Evolutionary conservation across 176 grass and related monocot genomes (phyloP).

Genomic region (Oryza glaberrima): DNA sequence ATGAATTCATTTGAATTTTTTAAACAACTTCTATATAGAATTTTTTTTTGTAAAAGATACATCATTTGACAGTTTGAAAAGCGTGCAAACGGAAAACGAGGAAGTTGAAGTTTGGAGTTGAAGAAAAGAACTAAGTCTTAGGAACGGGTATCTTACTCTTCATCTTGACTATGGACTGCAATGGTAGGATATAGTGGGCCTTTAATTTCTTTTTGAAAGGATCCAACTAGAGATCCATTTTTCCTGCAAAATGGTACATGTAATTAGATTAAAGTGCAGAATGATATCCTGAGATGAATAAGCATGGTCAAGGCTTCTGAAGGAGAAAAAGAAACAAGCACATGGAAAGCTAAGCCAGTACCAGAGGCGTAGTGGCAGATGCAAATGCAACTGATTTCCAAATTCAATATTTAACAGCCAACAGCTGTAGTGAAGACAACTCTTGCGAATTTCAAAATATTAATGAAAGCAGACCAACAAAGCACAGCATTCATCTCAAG

Average conservation of each 20-base stretch:
- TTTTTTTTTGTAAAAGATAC: too few relatives aligned
- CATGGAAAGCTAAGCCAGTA: constrained; percentile 21
- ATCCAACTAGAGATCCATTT: constrained; percentile 82
- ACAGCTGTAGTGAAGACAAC: background rate
- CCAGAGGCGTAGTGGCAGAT: background rate
- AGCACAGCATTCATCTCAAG: background rate
- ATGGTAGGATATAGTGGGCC: constrained; percentile 77
- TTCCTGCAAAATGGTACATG: constrained; percentile 57
- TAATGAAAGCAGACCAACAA: background rate
- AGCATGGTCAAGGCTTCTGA: background rate
- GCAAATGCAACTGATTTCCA: constrained; percentile 36
- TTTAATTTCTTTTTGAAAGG: constrained; percentile 78
- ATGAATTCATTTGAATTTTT: too few relatives aligned
- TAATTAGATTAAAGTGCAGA: constrained; percentile 19
- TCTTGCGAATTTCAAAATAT: background rate
- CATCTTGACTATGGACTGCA: constrained; percentile 90
- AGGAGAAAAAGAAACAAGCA: constrained; percentile 21
- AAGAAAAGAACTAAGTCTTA: background rate
- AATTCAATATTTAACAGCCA: constrained; percentile 11
- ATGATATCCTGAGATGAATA: constrained; percentile 12
- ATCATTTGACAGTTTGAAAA: too few relatives aligned
- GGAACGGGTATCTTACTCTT: constrained; percentile 66
- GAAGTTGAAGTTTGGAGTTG: too few relatives aligned
- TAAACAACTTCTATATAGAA: too few relatives aligned
- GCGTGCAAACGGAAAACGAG: too few relatives aligned